Base-by-base conservation (phyloP, 345 rosid species). In the Eucalyptus urophylla region DNA sequence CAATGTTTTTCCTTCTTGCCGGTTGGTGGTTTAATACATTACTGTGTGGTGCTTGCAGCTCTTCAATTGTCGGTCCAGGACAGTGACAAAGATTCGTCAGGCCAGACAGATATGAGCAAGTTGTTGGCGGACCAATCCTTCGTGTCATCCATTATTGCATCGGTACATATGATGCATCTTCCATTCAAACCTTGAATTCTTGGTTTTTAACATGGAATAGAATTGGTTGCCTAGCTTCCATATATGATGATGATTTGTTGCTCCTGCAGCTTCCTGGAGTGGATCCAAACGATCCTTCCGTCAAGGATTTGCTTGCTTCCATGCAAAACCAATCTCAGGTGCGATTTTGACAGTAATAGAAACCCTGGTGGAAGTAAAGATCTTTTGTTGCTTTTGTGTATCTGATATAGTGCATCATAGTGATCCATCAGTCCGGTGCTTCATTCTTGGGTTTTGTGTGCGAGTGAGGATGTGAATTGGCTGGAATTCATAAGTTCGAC, bases 261-360 rank as follows among this genome's bases (percentile, higher is more conserved):
- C 81, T 88, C 89, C 49, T 87, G 87, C 94, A 95, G 98, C 97
- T 95, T 92, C 97, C 97, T 51, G 95, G 96, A 76, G 98, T 95
- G 88, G 96, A 96, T 90, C 95, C 96, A 43, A 94, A 96, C 54
- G 94, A 95, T 92, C 97, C 95, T 51, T 92, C 97, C 1, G 95
- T 94, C 54, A 94, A 93, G 90, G 97, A 94, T 86, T 88, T 95
- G 91, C 95, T 95, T 89, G 95, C 95, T 86, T 94, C 96, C 69
- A 92, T 96, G 94, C 95, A 90, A 92, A 88, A 88, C 91, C 95
- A 94, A 89, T 92, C 95, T 37, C 95, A 96, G 96, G 98, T 96
- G 90, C 67, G 91, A 88, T 90, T 29, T 45, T 24, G 40, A 65
- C 56, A 16, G 54, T n/a, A 31, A 47, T 86, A 51, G 87, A n/a